These are phyloP conservation scores for Botryosphaeria dothidea DNA, from an alignment of 2,329 filamentous ascomycete genomes.

Conservation along the genomic window DNA sequence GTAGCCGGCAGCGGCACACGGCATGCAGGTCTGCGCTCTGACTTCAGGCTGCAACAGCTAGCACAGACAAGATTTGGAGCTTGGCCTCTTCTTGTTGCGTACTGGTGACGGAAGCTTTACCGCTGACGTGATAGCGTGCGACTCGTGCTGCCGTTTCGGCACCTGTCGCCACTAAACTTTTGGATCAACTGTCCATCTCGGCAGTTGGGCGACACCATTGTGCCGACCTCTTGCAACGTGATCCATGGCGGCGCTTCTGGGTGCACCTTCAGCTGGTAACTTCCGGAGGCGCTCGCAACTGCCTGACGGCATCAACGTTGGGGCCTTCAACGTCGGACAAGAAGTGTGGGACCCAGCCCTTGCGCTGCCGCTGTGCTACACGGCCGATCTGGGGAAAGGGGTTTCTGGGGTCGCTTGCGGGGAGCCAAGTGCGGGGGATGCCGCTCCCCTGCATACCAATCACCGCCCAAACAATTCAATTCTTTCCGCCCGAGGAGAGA, in stretches of 20 bases:
- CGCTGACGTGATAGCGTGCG: not conserved
- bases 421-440: not conserved
- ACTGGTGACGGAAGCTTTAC: slow-evolving; percentile 4
- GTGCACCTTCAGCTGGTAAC: not conserved
- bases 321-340: not conserved
- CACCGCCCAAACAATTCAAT: too few relatives aligned
- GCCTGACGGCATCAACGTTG: not conserved
- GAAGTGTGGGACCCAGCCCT: not conserved
- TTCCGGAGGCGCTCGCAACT: not conserved
- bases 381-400: slow-evolving; percentile 12
- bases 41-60: not conserved
- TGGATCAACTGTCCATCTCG: not conserved
- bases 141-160: slow-evolving; percentile 1
- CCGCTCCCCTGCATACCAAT: not conserved
- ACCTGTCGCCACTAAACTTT: not conserved
- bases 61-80: not conserved
- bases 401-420: slow-evolving; percentile 12
- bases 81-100: not conserved
- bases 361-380: not conserved
- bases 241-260: not conserved
- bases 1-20: not conserved
- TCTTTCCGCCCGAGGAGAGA: not conserved
- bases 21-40: not conserved
- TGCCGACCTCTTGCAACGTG: not conserved
- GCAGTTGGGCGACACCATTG: not conserved